phyloP scores from a whole-genome alignment of 2,329 filamentous ascomycete species.

The Fusarium setosum region DNA sequence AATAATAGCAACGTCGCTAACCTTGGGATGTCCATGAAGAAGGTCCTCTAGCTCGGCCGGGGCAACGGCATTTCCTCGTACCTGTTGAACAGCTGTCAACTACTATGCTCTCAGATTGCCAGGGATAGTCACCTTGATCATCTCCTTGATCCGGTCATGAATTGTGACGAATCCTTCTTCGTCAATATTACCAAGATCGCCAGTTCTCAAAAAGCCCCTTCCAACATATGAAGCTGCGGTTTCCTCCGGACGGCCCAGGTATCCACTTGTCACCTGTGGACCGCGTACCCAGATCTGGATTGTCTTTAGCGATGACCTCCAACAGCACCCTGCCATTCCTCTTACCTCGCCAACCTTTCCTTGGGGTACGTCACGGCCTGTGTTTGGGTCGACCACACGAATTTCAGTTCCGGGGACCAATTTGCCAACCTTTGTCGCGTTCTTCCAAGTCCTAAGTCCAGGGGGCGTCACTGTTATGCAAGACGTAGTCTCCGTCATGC shows the following conservation, averaged over 20 bases:
- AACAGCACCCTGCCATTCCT: no score
- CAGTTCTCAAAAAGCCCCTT: background rate
- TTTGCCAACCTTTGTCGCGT: conserved; percentile 64
- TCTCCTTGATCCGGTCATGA: conserved; percentile 6
- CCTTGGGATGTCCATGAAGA: background rate
- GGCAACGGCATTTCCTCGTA: conserved; percentile 13
- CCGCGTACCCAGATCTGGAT: conserved; percentile 47
- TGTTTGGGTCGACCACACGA: no score
- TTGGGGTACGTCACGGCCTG: no score
- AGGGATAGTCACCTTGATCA: conserved; percentile 28
- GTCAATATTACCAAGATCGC: conserved; percentile 3
- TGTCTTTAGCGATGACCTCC: conserved; percentile 65
- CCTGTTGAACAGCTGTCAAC: no score
- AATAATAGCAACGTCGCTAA: background rate
- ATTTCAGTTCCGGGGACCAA: conserved; percentile 81
- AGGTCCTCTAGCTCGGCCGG: conserved; percentile 10
- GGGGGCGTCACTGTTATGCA: conserved; percentile 82
- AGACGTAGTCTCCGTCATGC: conserved; percentile 86
- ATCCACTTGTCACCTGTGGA: conserved; percentile 5
- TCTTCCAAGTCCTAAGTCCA: conserved; percentile 60
- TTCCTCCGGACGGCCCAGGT: background rate
- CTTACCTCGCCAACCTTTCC: no score
- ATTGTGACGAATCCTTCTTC: background rate
- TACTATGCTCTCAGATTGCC: no score
- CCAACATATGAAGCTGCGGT: background rate